Conservation (phyloP, 148 eudicot species). For the Chenopodium quinoa region DNA sequence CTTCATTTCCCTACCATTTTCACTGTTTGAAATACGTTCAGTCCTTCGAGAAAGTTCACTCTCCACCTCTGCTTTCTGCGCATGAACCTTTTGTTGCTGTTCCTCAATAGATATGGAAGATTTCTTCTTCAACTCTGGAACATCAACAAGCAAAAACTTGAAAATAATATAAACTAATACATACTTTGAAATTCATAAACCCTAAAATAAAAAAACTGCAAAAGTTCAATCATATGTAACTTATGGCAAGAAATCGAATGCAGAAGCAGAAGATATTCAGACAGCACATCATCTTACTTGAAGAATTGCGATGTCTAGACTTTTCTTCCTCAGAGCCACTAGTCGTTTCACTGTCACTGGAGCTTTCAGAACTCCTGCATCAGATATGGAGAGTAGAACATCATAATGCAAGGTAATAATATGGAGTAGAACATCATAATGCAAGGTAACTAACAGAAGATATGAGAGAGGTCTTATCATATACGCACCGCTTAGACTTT, state of each 20-base stretch:
- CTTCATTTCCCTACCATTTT: slow-evolving; percentile 32
- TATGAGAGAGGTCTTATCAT: slow-evolving; percentile 1
- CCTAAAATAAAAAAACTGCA: background rate
- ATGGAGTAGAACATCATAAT: background rate
- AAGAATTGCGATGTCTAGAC: slow-evolving; percentile 38
- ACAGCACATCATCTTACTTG: slow-evolving; percentile 35
- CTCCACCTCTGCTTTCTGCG: slow-evolving; percentile 44
- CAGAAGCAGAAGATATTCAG: too few species aligned
- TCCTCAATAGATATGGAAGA: slow-evolving; percentile 33
- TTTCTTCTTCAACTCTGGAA: slow-evolving; percentile 39
- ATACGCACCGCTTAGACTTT: slow-evolving; percentile 50
- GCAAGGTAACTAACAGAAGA: background rate
- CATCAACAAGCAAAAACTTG: slow-evolving; percentile 22
- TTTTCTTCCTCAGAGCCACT: slow-evolving; percentile 64
- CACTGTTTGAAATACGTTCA: slow-evolving; percentile 36
- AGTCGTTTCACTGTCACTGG: slow-evolving; percentile 45
- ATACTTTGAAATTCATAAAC: background rate
- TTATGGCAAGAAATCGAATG: background rate
- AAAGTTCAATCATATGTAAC: background rate
- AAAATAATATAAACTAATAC: background rate
- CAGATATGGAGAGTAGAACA: background rate
- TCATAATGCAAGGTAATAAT: background rate
- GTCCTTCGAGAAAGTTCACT: slow-evolving; percentile 40
- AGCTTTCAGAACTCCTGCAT: slow-evolving; percentile 63
- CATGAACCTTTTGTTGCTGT: slow-evolving; percentile 33